Evolutionary conservation across 345 rosid genomes (phyloP), one percentile per base, ranked within the genome.

Genomic region (Arabis alpina): DNA sequence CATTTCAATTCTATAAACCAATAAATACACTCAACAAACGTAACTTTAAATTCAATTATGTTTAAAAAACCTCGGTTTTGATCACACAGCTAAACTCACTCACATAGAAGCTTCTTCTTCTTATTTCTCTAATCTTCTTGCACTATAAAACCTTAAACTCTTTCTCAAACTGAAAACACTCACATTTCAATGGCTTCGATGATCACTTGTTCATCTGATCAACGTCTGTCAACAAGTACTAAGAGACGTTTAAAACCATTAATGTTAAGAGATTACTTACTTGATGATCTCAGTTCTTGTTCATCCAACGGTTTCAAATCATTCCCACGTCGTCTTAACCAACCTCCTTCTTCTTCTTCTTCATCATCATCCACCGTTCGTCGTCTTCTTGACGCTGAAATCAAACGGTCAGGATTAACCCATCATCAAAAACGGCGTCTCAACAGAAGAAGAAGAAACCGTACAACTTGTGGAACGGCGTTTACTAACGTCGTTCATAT

Each of bases 261-360:
- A 73, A 73, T 82, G 92, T 83, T 93, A 34, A 89, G 85, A 82
- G 98, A 93, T 69, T 87, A 81, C 48, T 87, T 93, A 45, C 69
- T 64, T 9, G 94, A 91, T 51, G 96, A 93, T 80, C 78, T 85
- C 43, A 83, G 94, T 50, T 89, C 98, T 4, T 89, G 97, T 73
- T 91, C 98, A 66, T 93, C 98, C 72, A 84, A 77, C 70, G 94
- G 94, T 54, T 93, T 93, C 83, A 86, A 87, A 65, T 87, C 98
- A 8, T 87, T 86, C 55, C 91, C 98, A 40, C 96, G 94, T 63
- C 85, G 82, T 23, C 40, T 36, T 36, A 10, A 8, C 8, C 88
- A 80, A 65, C 0, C 64, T 45, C 67, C 85, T 76, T 49, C 72
- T 25, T 76, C 85, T 65, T 66, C 36, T 75, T 49, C 72, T 14